Base-by-base conservation (phyloP, 441 rosid species). In the Cnidoscolus chayamansa region DNA sequence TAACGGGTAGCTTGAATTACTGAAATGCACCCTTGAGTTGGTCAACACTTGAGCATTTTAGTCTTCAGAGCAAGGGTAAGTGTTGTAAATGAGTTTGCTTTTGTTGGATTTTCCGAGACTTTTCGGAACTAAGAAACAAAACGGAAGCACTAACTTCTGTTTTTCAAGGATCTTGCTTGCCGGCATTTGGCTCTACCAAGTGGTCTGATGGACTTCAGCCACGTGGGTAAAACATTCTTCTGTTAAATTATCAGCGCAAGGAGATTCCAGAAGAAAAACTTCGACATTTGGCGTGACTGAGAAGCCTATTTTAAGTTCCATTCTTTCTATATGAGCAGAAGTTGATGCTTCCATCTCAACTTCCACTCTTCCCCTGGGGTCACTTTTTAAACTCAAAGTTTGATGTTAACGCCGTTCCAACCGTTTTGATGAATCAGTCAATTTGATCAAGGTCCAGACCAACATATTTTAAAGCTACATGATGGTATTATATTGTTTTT, bases 111-210 rank as follows among this genome's bases (percentile, higher is more conserved):
- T 17, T 5, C 50, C 51, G 68, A 56, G 50, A 65, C 67, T 31
- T 43, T 13, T 35, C 6, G 58, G 70, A 65, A 59, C 17, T 67
- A 55, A 55, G 69, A 72, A 74, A 79, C 79, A 72, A 70, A 53
- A 49, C 55, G n/a, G 57, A 61, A 61, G 56, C 47, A 69, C 15
- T 20, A 2, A 49, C 50, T 7, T n/a, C 2, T 25, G 30, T 35
- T 35, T 63, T 68, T 71, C 5, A 8, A 72, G 59, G 63, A 69
- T 68, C 67, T 54, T 66, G 63, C 67, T 66, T 17, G 76, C 80
- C 75, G 80, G 82, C 82, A 63, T 16, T 53, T 72, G 57, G 7
- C 16, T 55, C 31, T 25, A 31, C 68, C 68, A 49, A 31, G 59
- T 66, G 77, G 57, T 1, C 9, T n/a, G 0, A 7, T 59, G 65